Percentiles rank a stretch among this genome's conserved stretches.
Evolutionary conservation across 768 basidiomycete genomes (phyloP).

Genomic region (Boletus reticulatus): DNA sequence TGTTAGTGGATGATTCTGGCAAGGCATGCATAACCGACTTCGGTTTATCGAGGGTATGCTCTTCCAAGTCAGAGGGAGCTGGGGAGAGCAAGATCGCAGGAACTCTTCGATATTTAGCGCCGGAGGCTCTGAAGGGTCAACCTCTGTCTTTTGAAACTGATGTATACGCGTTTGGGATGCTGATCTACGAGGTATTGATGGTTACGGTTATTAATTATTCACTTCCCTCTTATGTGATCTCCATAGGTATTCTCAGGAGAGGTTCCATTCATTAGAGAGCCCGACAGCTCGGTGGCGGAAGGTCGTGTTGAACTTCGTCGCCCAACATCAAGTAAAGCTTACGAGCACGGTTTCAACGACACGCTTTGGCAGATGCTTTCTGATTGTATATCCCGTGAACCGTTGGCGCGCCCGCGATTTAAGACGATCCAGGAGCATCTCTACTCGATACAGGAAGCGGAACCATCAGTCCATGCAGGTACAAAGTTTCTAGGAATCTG

Average conservation of each 20-base stretch:
- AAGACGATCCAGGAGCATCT: background rate
- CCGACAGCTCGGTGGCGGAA: background rate
- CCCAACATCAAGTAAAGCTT: background rate
- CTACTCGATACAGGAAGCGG: background rate
- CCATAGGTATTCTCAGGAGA: slow-evolving; percentile 8
- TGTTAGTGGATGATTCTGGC: slow-evolving; percentile 31
- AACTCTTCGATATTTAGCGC: slow-evolving; percentile 33
- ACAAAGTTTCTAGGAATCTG: background rate
- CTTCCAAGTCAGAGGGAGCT: slow-evolving; percentile 13
- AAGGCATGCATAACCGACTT: slow-evolving; percentile 35
- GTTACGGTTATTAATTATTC: background rate
- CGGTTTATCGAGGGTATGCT: slow-evolving; percentile 29
- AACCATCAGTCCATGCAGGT: background rate
- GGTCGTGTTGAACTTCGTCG: background rate
- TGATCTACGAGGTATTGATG: slow-evolving; percentile 24
- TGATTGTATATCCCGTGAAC: background rate
- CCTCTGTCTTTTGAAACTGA: slow-evolving; percentile 21
- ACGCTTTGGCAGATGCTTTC: slow-evolving; percentile 4
- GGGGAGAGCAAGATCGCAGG: slow-evolving; percentile 18
- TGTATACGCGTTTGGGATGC: slow-evolving; percentile 33
- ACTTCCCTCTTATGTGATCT: background rate
- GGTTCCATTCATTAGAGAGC: slow-evolving; percentile 4
- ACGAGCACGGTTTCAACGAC: slow-evolving; percentile 4
- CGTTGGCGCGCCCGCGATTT: slow-evolving; percentile 2
- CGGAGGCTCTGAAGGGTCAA: slow-evolving; percentile 21